These are phyloP conservation scores for Suhomyces chickasaworum DNA, from an alignment of 1,139 yeast genomes.

Conservation along the genomic window DNA sequence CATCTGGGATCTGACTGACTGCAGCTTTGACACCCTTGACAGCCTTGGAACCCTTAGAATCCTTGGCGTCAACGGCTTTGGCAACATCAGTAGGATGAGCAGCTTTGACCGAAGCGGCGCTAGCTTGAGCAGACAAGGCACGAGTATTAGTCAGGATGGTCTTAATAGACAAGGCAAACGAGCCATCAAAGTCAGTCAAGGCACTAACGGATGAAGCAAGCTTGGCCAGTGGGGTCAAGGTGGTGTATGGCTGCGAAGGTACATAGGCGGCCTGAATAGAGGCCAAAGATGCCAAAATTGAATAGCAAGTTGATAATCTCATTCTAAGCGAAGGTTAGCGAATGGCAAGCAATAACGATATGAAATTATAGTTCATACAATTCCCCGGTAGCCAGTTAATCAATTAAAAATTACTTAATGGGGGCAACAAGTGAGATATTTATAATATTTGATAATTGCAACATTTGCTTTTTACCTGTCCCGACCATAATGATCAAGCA, in stretches of 20 bases:
- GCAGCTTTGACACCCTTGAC: slow-evolving; percentile 11
- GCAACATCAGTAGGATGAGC: slow-evolving; percentile 26
- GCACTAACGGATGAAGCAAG: slow-evolving; percentile 25
- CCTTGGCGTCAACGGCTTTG: slow-evolving; percentile 14
- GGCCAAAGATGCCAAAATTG: slow-evolving; percentile 18
- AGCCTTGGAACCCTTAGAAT: slow-evolving; percentile 1
- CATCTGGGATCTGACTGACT: slow-evolving; percentile 24
- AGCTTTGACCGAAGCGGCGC: slow-evolving; percentile 20
- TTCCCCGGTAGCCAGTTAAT: background rate
- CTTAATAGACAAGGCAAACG: slow-evolving; percentile 32
- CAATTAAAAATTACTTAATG: slow-evolving; percentile 7
- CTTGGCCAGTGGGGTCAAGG: slow-evolving; percentile 31
- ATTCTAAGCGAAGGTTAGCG: slow-evolving; percentile 10
- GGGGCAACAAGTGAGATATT: slow-evolving; percentile 12
- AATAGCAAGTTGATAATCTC: slow-evolving; percentile 12
- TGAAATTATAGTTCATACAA: background rate
- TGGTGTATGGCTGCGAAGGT: slow-evolving; percentile 30
- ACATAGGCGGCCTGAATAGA: slow-evolving; percentile 22
- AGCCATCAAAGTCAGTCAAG: slow-evolving; percentile 26
- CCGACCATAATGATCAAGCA: background rate
- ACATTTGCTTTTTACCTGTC: background rate
- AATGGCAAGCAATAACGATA: slow-evolving; percentile 1
- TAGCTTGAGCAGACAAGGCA: slow-evolving; percentile 27
- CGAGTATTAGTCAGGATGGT: slow-evolving; percentile 20
- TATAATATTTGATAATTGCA: background rate